Percentiles rank a stretch among this genome's conserved stretches.
phyloP scores from a whole-genome alignment of 1,284 basidiomycete genomes.

The Melampsora americana region DNA sequence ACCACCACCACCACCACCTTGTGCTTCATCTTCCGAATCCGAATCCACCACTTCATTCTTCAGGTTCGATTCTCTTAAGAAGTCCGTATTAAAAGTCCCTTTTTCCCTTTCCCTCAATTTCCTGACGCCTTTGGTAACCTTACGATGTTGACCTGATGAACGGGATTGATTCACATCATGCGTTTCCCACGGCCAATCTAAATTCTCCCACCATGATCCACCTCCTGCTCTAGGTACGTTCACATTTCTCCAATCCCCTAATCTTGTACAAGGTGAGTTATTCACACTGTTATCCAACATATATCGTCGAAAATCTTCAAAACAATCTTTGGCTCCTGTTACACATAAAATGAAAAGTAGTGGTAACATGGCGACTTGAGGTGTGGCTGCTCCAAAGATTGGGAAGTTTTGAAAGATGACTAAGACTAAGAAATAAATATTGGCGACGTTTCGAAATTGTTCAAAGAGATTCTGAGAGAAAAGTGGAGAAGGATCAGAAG shows the following conservation, averaged over 20 bases:
- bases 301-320: conserved; percentile 89
- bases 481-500: neutral
- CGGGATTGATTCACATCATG: conserved; percentile 5
- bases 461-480: conserved; percentile 50
- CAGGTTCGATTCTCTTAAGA: conserved; percentile 56
- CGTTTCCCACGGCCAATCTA: conserved; percentile 48
- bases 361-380: conserved; percentile 79
- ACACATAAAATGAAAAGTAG: conserved; percentile 80
- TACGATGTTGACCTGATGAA: conserved; percentile 26
- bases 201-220: conserved; percentile 45
- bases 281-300: conserved; percentile 85
- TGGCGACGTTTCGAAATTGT: conserved; percentile 67
- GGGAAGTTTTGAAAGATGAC: conserved; percentile 85
- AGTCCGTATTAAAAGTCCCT: conserved; percentile 60
- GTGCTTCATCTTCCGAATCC: conserved; percentile 45
- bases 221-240: conserved; percentile 65
- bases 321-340: conserved; percentile 88
- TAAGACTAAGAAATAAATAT: conserved; percentile 82
- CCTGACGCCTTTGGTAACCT: conserved; percentile 76
- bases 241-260: conserved; percentile 82
- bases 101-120: conserved; percentile 79
- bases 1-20: conserved; percentile 46
- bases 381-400: conserved; percentile 81
- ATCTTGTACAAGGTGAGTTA: conserved; percentile 77
- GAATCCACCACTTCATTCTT: conserved; percentile 55